These are phyloP conservation scores for Colletotrichum liaoningense DNA, from an alignment of 2,329 filamentous ascomycete species.

Conservation along the genomic window DNA sequence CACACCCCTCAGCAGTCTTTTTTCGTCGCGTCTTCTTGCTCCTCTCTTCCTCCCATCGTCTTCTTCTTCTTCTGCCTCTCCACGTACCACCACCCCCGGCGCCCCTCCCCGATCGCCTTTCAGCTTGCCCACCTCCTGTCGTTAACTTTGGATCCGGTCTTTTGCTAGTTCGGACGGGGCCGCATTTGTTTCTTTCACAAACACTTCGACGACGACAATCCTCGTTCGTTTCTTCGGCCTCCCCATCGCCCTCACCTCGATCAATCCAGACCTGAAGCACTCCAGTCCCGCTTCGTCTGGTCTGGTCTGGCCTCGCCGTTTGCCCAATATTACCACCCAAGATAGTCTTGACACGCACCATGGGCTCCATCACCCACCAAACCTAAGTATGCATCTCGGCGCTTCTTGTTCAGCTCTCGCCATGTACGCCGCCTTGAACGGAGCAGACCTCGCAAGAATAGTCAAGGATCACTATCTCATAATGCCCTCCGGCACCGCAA, in stretches of 20 bases:
- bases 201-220: neutral
- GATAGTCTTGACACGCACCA: no score
- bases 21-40: neutral
- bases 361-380: neutral
- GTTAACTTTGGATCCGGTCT: slow-evolving; percentile 11
- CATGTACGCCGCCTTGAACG: neutral
- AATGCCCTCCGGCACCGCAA: neutral
- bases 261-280: slow-evolving; percentile 17
- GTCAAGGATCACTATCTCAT: neutral
- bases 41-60: neutral
- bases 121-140: neutral
- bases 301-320: slow-evolving; percentile 13
- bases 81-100: neutral
- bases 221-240: neutral
- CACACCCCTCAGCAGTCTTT: neutral
- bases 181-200: slow-evolving; percentile 13
- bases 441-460: neutral
- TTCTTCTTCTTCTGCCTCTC: neutral
- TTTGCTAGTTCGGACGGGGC: neutral
- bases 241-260: slow-evolving; percentile 3
- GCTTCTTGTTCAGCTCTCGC: slow-evolving; percentile 11
- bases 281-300: neutral
- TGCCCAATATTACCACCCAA: slow-evolving; percentile 20
- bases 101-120: neutral
- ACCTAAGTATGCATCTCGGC: slow-evolving; percentile 8